Evolutionary conservation across 163 green algal genomes (phyloP).

Genomic region (Scenedesmus sp.): DNA sequence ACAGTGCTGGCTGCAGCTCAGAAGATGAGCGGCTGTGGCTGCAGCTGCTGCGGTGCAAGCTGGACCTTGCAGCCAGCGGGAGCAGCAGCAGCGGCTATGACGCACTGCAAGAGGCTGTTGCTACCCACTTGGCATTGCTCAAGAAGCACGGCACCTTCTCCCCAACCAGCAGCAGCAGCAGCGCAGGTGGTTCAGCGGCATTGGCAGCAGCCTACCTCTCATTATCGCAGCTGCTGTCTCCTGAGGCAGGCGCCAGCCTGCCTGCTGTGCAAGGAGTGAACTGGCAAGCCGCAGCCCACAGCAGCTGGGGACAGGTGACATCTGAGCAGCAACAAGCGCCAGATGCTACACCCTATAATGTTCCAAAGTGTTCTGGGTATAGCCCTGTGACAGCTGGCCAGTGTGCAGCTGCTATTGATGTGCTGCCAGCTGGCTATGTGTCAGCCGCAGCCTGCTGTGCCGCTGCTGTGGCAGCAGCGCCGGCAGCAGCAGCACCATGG

Average conservation of each 20-base stretch:
- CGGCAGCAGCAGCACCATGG: background rate
- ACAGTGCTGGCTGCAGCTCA: background rate
- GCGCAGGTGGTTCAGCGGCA: background rate
- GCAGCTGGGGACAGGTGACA: conserved; percentile 26
- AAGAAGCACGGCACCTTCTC: background rate
- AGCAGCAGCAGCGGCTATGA: background rate
- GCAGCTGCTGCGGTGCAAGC: conserved; percentile 4
- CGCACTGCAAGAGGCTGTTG: background rate
- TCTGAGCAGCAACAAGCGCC: conserved; percentile 13
- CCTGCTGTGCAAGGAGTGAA: background rate
- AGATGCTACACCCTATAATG: too few relatives aligned
- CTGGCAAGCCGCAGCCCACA: background rate
- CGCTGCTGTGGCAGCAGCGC: conserved; percentile 18
- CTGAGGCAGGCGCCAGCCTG: background rate
- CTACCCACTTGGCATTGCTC: background rate
- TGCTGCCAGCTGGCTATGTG: conserved; percentile 2
- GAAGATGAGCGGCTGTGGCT: conserved; percentile 25
- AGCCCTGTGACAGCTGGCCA: background rate
- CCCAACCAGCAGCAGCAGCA: background rate
- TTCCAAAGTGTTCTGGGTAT: too few relatives aligned
- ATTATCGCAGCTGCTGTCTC: background rate
- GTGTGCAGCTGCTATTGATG: background rate
- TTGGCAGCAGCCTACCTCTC: conserved; percentile 37
- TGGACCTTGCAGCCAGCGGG: background rate
- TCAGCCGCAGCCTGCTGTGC: conserved; percentile 25